Evolutionary conservation across 2,329 filamentous ascomycete genomes (phyloP).

Genomic region (Cladophialophora psammophila): DNA sequence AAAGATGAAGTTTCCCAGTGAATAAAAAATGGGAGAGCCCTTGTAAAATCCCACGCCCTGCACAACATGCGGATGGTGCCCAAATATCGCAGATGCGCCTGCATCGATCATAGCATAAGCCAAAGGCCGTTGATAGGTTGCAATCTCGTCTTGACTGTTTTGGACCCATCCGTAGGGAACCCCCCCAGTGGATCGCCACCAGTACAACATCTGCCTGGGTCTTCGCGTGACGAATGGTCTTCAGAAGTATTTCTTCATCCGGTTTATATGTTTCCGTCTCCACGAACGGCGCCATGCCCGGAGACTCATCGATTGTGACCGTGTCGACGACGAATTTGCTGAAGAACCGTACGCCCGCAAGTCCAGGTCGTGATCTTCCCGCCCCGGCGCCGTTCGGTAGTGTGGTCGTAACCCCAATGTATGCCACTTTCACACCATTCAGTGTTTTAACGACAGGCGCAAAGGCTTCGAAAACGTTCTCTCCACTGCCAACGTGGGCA

Average conservation of each 20-base stretch:
- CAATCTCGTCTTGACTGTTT: conserved; percentile 21
- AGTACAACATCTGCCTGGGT: conserved; percentile 21
- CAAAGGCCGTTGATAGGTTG: conserved; percentile 23
- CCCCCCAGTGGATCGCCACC: conserved; percentile 26
- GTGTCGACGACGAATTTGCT: conserved; percentile 26
- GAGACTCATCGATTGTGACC: conserved; percentile 22
- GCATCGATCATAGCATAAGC: conserved; percentile 24
- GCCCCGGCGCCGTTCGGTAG: conserved; percentile 24
- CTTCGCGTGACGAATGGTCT: conserved; percentile 18
- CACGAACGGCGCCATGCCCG: conserved; percentile 20
- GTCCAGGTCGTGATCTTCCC: conserved; percentile 8
- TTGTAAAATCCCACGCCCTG: conserved; percentile 23
- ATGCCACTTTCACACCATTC: conserved; percentile 18
- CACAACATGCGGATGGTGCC: conserved; percentile 27
- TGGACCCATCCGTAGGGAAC: conserved; percentile 23
- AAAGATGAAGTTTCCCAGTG: conserved; percentile 25
- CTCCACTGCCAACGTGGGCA: conserved; percentile 15
- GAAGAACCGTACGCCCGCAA: conserved; percentile 25
- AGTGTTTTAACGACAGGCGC: conserved; percentile 11
- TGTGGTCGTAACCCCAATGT: conserved; percentile 23
- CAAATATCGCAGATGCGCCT: conserved; percentile 23
- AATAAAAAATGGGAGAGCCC: conserved; percentile 21
- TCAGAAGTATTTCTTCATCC: conserved; percentile 21
- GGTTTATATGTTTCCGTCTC: conserved; percentile 26
- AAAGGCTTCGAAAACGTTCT: conserved; percentile 13